phyloP scores from a whole-genome alignment of 169 alveolate species.

The Plasmodium knowlesi region DNA sequence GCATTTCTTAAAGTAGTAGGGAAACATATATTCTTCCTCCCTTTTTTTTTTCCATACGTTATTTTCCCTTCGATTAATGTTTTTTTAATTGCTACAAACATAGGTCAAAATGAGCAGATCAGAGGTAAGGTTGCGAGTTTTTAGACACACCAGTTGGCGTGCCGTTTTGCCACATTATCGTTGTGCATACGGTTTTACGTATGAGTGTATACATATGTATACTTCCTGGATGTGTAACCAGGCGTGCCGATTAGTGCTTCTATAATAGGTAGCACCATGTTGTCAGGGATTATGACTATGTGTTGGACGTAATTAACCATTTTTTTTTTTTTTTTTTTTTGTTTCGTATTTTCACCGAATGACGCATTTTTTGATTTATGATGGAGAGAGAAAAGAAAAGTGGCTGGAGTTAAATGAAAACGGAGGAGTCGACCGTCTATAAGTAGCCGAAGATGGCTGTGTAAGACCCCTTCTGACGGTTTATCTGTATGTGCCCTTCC shows the following conservation, averaged over 20 bases:
- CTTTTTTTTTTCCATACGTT: not conserved
- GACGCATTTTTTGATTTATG: not conserved
- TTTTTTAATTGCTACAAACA: slow-evolving; percentile 1
- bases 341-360: not conserved
- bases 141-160: not conserved
- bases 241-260: not conserved
- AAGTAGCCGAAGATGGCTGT: not conserved
- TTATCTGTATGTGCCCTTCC: not conserved
- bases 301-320: not conserved
- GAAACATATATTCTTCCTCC: not conserved
- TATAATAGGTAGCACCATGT: not conserved
- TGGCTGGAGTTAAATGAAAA: not conserved
- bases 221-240: not conserved
- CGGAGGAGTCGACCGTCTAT: not conserved
- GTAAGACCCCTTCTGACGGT: not conserved
- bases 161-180: not conserved
- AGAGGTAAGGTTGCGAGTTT: slow-evolving; percentile 38
- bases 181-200: not conserved
- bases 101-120: slow-evolving; percentile 27
- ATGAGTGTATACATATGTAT: not conserved
- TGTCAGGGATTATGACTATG: not conserved
- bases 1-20: not conserved
- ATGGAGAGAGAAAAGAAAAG: no score
- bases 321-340: not conserved
- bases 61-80: slow-evolving; percentile 4